Evolutionary conservation across 2,329 filamentous ascomycete species (phyloP).

Genomic region (Penicillium occitanis): DNA sequence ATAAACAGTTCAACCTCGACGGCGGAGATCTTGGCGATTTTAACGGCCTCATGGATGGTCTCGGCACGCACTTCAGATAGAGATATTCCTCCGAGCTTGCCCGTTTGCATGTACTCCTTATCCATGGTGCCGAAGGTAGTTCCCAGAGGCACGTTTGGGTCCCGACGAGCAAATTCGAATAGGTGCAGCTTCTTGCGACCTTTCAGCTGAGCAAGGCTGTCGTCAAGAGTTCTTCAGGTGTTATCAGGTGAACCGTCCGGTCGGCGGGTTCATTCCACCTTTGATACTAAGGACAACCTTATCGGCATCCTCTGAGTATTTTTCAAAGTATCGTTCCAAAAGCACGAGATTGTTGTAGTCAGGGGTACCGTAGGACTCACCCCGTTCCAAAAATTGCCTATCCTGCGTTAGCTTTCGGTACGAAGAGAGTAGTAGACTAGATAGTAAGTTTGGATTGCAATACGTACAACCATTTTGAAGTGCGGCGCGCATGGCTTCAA

Average conservation of each 20-base stretch:
- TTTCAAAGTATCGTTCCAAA: constrained; percentile 61
- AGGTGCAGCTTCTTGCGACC: constrained; percentile 53
- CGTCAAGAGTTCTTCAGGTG: constrained; percentile 59
- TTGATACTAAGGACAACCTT: constrained; percentile 26
- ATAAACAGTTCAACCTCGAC: not conserved
- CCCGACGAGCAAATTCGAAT: constrained; percentile 60
- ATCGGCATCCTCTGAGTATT: constrained; percentile 62
- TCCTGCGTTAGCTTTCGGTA: not conserved
- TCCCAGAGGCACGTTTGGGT: constrained; percentile 45
- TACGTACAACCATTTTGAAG: constrained; percentile 11
- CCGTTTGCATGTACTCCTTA: constrained; percentile 39
- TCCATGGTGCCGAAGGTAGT: constrained; percentile 42
- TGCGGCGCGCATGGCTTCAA: constrained; percentile 9
- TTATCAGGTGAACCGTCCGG: constrained; percentile 45
- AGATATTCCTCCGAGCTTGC: constrained; percentile 42
- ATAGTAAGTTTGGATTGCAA: not conserved
- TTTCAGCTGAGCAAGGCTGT: constrained; percentile 50
- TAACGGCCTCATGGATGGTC: constrained; percentile 37
- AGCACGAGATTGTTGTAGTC: constrained; percentile 60
- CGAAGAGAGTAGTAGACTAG: not conserved
- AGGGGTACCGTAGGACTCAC: constrained; percentile 54
- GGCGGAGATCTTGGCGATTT: constrained; percentile 4
- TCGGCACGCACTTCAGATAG: constrained; percentile 46
- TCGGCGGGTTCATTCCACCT: not conserved
- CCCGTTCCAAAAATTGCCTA: constrained; percentile 2